phyloP scores from a whole-genome alignment of 768 basidiomycete genomes.

The Mrakia gelida region DNA sequence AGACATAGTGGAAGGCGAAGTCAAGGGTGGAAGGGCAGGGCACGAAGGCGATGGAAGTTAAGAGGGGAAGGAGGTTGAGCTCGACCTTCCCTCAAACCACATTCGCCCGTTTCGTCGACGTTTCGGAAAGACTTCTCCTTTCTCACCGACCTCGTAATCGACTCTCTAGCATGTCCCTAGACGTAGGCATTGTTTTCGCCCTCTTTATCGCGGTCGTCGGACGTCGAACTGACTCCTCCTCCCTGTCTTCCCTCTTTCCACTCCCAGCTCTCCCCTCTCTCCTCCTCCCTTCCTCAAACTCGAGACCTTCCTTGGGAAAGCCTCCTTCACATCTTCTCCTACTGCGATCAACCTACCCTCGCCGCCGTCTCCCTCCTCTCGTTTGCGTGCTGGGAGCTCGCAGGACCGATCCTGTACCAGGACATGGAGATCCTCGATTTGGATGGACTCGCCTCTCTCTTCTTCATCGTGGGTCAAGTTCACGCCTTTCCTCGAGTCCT shows the following conservation, averaged over 20 bases:
- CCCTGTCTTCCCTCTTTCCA: too few species aligned
- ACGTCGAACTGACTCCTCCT: too few species aligned
- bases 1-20: neutral
- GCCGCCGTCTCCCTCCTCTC: neutral
- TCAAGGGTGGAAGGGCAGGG: constrained; percentile 30
- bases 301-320: neutral
- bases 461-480: neutral
- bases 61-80: constrained; percentile 46
- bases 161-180: neutral
- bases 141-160: neutral
- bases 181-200: too few species aligned
- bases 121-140: neutral
- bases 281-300: neutral
- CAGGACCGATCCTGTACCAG: neutral
- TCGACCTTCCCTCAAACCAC: constrained; percentile 56
- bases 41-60: constrained; percentile 78
- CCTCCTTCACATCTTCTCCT: neutral
- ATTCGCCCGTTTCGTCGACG: constrained; percentile 76
- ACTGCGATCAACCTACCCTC: neutral
- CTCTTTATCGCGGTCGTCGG: too few species aligned
- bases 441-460: neutral
- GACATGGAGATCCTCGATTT: neutral
- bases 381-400: neutral
- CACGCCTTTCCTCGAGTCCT: too few species aligned
- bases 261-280: too few species aligned